phyloP scores from a whole-genome alignment of 352 stramenopile genomes.

The Phytophthora pistaciae region DNA sequence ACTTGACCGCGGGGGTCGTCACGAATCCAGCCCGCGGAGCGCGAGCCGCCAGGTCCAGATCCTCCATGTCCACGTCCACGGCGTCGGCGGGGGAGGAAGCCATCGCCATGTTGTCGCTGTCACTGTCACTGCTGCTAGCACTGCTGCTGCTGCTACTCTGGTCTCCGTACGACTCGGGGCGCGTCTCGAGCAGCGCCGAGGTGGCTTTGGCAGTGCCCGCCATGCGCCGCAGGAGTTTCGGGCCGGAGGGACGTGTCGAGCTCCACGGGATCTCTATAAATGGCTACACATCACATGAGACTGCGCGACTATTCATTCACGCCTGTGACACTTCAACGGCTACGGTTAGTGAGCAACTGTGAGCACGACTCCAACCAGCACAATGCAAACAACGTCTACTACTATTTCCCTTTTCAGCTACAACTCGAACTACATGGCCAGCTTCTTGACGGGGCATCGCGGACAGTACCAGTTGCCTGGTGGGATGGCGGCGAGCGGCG shows the following conservation, averaged over 20 bases:
- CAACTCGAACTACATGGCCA: slow-evolving; percentile 31
- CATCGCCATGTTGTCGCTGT: slow-evolving; percentile 21
- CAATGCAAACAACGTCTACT: slow-evolving; percentile 10
- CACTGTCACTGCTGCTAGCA: slow-evolving; percentile 2
- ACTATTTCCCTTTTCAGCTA: slow-evolving; percentile 5
- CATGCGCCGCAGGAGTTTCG: slow-evolving; percentile 33
- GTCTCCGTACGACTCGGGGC: slow-evolving; percentile 21
- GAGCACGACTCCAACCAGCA: slow-evolving; percentile 45
- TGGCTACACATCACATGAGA: slow-evolving; percentile 21
- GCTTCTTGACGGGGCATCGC: slow-evolving; percentile 64
- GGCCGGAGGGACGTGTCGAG: slow-evolving; percentile 13
- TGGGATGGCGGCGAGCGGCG: slow-evolving; percentile 68
- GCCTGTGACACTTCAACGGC: background rate
- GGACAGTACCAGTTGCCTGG: slow-evolving; percentile 85
- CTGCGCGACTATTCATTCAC: background rate
- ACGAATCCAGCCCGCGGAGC: slow-evolving; percentile 41
- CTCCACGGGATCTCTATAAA: slow-evolving; percentile 28
- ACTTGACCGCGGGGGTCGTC: slow-evolving; percentile 41
- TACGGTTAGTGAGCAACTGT: background rate
- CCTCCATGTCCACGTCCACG: slow-evolving; percentile 35
- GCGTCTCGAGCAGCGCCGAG: slow-evolving; percentile 22
- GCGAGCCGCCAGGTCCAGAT: slow-evolving; percentile 34
- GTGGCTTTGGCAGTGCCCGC: slow-evolving; percentile 23
- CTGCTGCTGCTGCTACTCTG: slow-evolving; percentile 8
- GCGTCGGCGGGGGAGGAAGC: slow-evolving; percentile 1